Evolutionary conservation across 768 basidiomycete species (phyloP).

Genomic region (Boletus reticuloceps): DNA sequence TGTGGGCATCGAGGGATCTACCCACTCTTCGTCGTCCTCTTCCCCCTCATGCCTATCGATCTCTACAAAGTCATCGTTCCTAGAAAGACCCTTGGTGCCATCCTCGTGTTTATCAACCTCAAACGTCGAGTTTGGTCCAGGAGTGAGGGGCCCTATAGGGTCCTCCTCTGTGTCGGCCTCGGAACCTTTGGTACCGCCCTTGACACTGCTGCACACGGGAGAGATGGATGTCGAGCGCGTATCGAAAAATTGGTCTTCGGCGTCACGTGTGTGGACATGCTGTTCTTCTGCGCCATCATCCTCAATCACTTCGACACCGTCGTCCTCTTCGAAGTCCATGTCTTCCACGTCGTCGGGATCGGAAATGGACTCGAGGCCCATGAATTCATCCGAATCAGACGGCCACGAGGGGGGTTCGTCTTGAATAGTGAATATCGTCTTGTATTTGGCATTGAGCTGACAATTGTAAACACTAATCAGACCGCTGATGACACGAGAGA

Average conservation of each 20-base stretch:
- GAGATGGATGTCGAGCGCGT: constrained; percentile 46
- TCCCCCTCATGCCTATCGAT: constrained; percentile 30
- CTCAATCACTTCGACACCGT: constrained; percentile 35
- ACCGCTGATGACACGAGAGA: not conserved
- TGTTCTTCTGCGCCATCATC: constrained; percentile 29
- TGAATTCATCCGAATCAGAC: constrained; percentile 63
- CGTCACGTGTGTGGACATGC: constrained; percentile 26
- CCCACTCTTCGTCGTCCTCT: constrained; percentile 57
- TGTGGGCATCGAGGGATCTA: constrained; percentile 58
- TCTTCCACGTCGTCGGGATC: constrained; percentile 74
- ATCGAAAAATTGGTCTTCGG: constrained; percentile 54
- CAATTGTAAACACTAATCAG: constrained; percentile 5
- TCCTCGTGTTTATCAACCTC: constrained; percentile 23
- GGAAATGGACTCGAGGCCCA: constrained; percentile 81
- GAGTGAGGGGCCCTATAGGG: constrained; percentile 66
- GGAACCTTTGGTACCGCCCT: constrained; percentile 43
- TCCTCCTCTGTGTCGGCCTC: constrained; percentile 74
- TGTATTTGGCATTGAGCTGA: constrained; percentile 44
- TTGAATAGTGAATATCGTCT: constrained; percentile 81
- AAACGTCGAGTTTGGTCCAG: constrained; percentile 45
- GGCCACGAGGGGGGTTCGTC: constrained; percentile 88
- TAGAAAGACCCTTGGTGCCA: constrained; percentile 24
- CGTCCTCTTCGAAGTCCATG: constrained; percentile 50
- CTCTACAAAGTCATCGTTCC: constrained; percentile 28
- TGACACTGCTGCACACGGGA: constrained; percentile 37